A percentile compares a stretch with the other conserved stretches of the same genome.
Conservation (phyloP, 257 asterid species). For the Fraxinus cuspidata region DNA sequence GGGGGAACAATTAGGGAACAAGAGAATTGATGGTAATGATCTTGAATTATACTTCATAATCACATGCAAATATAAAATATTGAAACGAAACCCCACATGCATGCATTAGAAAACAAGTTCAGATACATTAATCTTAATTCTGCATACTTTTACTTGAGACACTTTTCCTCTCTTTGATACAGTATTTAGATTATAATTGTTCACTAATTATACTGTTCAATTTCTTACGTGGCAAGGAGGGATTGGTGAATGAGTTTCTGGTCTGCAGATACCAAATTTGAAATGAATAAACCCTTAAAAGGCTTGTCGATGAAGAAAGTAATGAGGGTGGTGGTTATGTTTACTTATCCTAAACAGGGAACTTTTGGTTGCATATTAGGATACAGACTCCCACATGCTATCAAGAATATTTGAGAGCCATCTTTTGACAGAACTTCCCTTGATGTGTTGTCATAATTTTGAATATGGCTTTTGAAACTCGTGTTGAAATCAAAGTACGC, state of each 20-base stretch:
- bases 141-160: not conserved
- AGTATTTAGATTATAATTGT: not conserved
- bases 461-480: not conserved
- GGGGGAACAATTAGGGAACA: not conserved
- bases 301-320: not conserved
- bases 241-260: not conserved
- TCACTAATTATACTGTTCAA: not conserved
- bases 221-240: not conserved
- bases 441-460: not conserved
- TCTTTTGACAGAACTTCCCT: not conserved
- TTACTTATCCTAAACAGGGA: not conserved
- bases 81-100: not conserved
- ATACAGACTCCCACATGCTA: conserved; percentile 12
- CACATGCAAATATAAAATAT: not conserved
- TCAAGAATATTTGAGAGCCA: not conserved
- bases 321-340: not conserved
- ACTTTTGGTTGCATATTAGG: conserved; percentile 13
- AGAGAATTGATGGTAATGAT: conserved; percentile 1
- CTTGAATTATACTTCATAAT: not conserved
- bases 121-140: not conserved
- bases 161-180: not conserved
- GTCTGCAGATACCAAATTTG: conserved; percentile 14
- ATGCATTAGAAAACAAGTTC: not conserved
- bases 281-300: conserved; percentile 10
- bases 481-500: not conserved